These are phyloP conservation scores for Crucibulum parvulum DNA, from an alignment of 1,284 basidiomycete species.

Conservation along the genomic window DNA sequence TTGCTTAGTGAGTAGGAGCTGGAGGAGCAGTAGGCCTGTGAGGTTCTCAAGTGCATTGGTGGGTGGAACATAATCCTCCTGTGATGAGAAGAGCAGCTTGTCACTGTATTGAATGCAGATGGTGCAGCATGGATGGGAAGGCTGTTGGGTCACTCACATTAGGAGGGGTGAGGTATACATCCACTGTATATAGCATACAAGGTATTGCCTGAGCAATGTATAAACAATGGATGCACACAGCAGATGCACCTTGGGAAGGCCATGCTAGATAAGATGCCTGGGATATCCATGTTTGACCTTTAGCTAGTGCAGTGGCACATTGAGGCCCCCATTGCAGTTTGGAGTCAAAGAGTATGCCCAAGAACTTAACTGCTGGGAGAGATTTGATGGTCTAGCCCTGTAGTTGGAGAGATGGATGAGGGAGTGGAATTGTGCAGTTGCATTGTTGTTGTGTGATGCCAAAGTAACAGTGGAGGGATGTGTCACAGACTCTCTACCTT, in stretches of 20 bases:
- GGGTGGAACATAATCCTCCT: too few relatives aligned
- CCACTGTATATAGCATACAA: conserved; percentile 40
- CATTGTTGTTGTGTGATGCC: neutral
- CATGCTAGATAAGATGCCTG: conserved; percentile 25
- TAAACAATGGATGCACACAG: conserved; percentile 16
- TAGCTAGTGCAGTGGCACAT: conserved; percentile 26
- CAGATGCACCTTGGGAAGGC: conserved; percentile 21
- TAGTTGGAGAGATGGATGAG: conserved; percentile 2
- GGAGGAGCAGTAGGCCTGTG: too few relatives aligned
- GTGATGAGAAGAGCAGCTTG: too few relatives aligned
- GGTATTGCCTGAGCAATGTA: conserved; percentile 36
- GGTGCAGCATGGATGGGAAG: conserved; percentile 8
- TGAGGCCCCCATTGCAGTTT: conserved; percentile 41
- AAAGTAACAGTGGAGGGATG: neutral
- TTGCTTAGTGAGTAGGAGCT: too few relatives aligned
- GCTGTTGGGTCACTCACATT: conserved; percentile 7
- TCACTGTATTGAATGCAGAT: conserved; percentile 20
- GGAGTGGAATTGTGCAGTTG: neutral
- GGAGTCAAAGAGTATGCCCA: conserved; percentile 43
- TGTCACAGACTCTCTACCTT: conserved; percentile 1
- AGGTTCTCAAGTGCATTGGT: too few relatives aligned
- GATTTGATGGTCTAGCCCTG: conserved; percentile 8
- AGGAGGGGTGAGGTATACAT: conserved; percentile 33
- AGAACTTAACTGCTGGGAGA: conserved; percentile 23
- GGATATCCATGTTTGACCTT: conserved; percentile 25